phyloP scores from a whole-genome alignment of 768 basidiomycete species.

The Cytidiella melzeri region DNA sequence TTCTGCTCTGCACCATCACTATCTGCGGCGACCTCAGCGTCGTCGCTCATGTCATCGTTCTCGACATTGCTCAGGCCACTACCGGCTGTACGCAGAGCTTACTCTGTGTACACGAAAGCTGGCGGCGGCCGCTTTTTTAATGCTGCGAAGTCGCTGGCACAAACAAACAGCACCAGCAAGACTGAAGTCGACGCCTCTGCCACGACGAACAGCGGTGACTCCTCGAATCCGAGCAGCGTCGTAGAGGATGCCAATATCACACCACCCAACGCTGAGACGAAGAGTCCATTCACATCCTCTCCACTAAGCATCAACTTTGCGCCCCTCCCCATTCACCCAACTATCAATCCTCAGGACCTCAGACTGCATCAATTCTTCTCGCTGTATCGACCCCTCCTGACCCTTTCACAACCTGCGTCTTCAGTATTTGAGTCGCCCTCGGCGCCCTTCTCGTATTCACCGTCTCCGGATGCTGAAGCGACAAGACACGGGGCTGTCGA shows the following conservation, averaged over 20 bases:
- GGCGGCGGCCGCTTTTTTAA: slow-evolving; percentile 74
- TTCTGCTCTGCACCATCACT: slow-evolving; percentile 1
- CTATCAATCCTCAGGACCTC: slow-evolving; percentile 60
- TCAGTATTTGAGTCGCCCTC: slow-evolving; percentile 42
- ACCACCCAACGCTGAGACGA: slow-evolving; percentile 4
- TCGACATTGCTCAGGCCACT: slow-evolving; percentile 44
- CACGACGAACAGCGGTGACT: slow-evolving; percentile 13
- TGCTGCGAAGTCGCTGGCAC: slow-evolving; percentile 53
- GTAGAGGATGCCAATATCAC: slow-evolving; percentile 8
- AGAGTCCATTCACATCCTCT: neutral
- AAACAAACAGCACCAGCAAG: slow-evolving; percentile 22
- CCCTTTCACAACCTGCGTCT: slow-evolving; percentile 55
- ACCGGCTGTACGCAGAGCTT: slow-evolving; percentile 48
- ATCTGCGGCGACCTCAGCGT: slow-evolving; percentile 9
- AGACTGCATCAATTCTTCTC: slow-evolving; percentile 84
- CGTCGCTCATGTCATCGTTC: slow-evolving; percentile 35
- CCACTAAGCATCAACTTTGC: slow-evolving; percentile 4
- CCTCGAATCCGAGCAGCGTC: neutral
- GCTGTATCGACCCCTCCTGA: slow-evolving; percentile 70
- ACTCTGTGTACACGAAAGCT: slow-evolving; percentile 75
- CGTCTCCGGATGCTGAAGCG: slow-evolving; percentile 13
- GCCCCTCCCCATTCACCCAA: slow-evolving; percentile 39
- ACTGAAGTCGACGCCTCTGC: slow-evolving; percentile 31
- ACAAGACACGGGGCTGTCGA: slow-evolving; percentile 27
- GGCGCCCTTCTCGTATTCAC: slow-evolving; percentile 12